A percentile compares a stretch with the other conserved stretches of the same genome.
Evolutionary conservation across 1,284 basidiomycete species (phyloP).

Genomic region (Irpex rosettiformis): DNA sequence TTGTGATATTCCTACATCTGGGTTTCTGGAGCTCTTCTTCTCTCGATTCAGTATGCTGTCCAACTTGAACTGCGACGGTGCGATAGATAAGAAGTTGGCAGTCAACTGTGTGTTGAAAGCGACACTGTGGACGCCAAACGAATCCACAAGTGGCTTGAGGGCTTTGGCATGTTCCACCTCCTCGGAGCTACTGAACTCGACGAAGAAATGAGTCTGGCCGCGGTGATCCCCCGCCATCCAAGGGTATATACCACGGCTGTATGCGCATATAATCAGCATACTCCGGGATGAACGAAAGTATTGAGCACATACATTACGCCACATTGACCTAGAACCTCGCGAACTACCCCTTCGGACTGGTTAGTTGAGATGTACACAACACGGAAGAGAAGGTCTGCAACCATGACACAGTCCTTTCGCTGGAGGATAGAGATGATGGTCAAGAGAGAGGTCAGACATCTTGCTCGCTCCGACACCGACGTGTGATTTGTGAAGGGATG

Average conservation of each 20-base stretch:
- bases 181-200: constrained; percentile 25
- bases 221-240: constrained; percentile 12
- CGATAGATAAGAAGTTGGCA: constrained; percentile 16
- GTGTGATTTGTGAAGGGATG: background rate
- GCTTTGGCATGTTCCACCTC: constrained; percentile 26
- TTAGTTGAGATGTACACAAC: constrained; percentile 31
- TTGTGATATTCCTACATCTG: background rate
- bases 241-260: constrained; percentile 22
- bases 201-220: constrained; percentile 23
- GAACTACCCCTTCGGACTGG: constrained; percentile 24
- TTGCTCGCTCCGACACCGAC: background rate
- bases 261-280: constrained; percentile 3
- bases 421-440: background rate
- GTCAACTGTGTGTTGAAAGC: constrained; percentile 19
- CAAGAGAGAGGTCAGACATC: background rate
- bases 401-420: constrained; percentile 6
- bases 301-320: constrained; percentile 33
- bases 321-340: constrained; percentile 27
- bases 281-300: background rate
- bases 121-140: constrained; percentile 23
- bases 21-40: background rate
- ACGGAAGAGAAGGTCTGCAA: constrained; percentile 18
- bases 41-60: background rate
- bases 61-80: background rate
- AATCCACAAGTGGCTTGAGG: constrained; percentile 12